A percentile compares a stretch with the other conserved stretches of the same genome.
Conservation (phyloP, 73 alveolate genomes). For the Paramecium pentaurelia region DNA sequence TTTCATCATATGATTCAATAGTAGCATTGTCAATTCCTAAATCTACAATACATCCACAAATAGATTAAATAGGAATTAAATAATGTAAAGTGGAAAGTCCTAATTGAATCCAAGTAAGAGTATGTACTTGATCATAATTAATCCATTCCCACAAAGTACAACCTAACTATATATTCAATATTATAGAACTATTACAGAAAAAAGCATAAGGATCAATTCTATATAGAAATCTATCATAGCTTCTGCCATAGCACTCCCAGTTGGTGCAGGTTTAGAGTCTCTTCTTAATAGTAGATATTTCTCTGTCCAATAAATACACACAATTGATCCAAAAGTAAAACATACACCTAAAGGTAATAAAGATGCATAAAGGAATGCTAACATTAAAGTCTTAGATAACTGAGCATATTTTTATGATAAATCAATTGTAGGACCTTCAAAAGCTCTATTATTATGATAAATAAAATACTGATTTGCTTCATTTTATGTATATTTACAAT, state of each 20-base stretch:
- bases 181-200: neutral
- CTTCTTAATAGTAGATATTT: conserved; percentile 26
- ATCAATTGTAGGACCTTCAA: conserved; percentile 30
- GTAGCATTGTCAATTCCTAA: conserved; percentile 13
- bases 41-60: neutral
- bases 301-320: conserved; percentile 22
- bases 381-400: neutral
- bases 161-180: neutral
- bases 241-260: conserved; percentile 24
- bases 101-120: neutral
- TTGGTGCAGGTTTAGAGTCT: conserved; percentile 27
- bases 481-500: conserved; percentile 7
- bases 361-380: conserved; percentile 7
- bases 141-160: neutral
- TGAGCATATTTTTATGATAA: neutral
- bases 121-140: neutral
- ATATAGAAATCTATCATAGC: conserved; percentile 29
- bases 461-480: conserved; percentile 16
- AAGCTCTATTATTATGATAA: neutral
- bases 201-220: neutral
- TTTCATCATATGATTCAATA: conserved; percentile 27
- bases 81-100: neutral
- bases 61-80: neutral
- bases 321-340: neutral
- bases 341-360: neutral